These are phyloP conservation scores for Polytrichum formosum DNA, from an alignment of 225 moss, liverwort and hornwort species.

Conservation along the genomic window DNA sequence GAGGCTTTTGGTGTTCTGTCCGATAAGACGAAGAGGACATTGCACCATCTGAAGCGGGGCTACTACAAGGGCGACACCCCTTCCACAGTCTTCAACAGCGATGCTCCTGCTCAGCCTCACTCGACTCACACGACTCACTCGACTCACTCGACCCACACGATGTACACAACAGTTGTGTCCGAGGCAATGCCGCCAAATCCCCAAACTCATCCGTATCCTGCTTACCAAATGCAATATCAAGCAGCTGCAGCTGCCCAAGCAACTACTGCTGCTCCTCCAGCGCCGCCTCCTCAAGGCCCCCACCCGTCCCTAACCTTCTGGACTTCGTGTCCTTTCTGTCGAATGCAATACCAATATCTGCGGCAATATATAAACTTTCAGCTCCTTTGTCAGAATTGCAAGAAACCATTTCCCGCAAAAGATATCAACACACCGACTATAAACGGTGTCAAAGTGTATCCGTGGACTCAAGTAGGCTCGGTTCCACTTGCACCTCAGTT, in stretches of 20 bases:
- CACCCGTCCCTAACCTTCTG: conserved; percentile 30
- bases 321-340: conserved; percentile 53
- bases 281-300: conserved; percentile 5
- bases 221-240: conserved; percentile 13
- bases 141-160: too few species aligned
- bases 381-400: conserved; percentile 52
- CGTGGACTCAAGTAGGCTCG: conserved; percentile 6
- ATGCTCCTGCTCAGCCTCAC: not conserved
- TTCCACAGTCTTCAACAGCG: conserved; percentile 5
- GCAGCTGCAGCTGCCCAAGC: conserved; percentile 13
- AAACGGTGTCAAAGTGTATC: conserved; percentile 9
- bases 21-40: conserved; percentile 42
- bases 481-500: conserved; percentile 16
- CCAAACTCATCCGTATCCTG: conserved; percentile 20
- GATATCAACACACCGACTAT: conserved; percentile 15
- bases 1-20: conserved; percentile 57
- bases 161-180: not conserved
- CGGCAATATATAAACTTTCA: conserved; percentile 40
- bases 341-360: conserved; percentile 58
- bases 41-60: conserved; percentile 44
- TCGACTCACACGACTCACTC: too few species aligned
- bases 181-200: conserved; percentile 18
- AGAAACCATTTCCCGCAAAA: conserved; percentile 37
- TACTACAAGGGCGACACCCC: conserved; percentile 20
- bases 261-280: not conserved